Conservation (phyloP, 2,329 filamentous ascomycete genomes). For the Sporothrix inflata region DNA sequence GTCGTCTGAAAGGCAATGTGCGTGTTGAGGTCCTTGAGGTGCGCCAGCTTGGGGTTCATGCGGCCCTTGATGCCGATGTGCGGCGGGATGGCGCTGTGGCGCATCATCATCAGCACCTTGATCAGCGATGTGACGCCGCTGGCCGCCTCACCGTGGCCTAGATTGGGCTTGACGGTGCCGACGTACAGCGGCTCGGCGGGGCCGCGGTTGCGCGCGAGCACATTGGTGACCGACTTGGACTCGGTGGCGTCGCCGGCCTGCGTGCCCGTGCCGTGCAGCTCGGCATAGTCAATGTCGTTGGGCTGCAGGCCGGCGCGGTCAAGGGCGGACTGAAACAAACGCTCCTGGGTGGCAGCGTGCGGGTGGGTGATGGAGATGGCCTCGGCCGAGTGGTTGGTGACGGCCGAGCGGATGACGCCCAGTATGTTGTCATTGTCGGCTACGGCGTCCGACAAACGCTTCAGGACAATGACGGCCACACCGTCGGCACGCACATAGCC, state of each 20-base stretch:
- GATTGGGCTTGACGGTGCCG: slow-evolving; percentile 66
- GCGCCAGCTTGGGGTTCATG: slow-evolving; percentile 57
- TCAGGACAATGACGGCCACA: slow-evolving; percentile 74
- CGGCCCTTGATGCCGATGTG: slow-evolving; percentile 71
- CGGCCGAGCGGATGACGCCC: slow-evolving; percentile 72
- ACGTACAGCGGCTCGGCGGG: slow-evolving; percentile 60
- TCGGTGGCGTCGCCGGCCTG: slow-evolving; percentile 83
- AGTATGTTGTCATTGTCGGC: slow-evolving; percentile 76
- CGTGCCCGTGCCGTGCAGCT: slow-evolving; percentile 89
- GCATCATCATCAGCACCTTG: slow-evolving; percentile 68
- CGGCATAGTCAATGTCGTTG: slow-evolving; percentile 77
- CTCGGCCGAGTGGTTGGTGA: slow-evolving; percentile 81
- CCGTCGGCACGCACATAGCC: slow-evolving; percentile 78
- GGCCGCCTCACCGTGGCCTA: slow-evolving; percentile 65
- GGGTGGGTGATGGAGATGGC: slow-evolving; percentile 84
- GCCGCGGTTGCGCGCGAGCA: slow-evolving; percentile 54
- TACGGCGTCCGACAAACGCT: slow-evolving; percentile 76
- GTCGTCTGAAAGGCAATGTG: slow-evolving; percentile 60
- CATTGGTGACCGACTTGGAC: slow-evolving; percentile 72
- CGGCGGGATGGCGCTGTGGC: slow-evolving; percentile 64
- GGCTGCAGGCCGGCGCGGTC: slow-evolving; percentile 75
- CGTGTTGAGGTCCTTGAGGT: slow-evolving; percentile 60
- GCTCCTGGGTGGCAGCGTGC: slow-evolving; percentile 74
- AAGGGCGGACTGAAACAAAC: slow-evolving; percentile 65
- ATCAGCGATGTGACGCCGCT: slow-evolving; percentile 64